These are phyloP conservation scores for Diaporthe destruens DNA, from an alignment of 2,329 filamentous ascomycete species.

Conservation along the genomic window DNA sequence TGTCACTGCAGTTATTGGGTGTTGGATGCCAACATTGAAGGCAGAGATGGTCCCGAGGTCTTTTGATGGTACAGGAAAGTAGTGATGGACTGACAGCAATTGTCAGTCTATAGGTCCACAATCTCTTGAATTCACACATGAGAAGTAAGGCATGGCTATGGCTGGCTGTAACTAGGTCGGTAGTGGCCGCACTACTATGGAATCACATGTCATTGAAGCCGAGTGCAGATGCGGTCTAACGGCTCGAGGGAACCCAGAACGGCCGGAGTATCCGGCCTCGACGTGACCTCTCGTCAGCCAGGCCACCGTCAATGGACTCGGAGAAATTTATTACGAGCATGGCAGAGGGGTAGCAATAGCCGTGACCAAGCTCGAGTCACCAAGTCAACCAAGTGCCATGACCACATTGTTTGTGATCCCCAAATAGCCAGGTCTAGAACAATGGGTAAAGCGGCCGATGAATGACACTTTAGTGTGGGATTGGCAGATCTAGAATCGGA, in stretches of 20 bases:
- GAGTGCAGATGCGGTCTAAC: conserved; percentile 1
- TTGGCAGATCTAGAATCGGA: neutral
- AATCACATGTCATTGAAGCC: conserved; percentile 4
- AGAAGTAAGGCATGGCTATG: too few relatives aligned
- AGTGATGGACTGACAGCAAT: neutral
- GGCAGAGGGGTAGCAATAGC: neutral
- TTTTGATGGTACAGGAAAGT: neutral
- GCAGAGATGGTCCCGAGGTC: too few relatives aligned
- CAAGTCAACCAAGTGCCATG: too few relatives aligned
- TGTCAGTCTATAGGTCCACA: neutral
- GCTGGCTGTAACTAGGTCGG: too few relatives aligned
- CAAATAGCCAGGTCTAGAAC: neutral
- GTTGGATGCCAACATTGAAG: neutral
- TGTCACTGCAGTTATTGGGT: neutral
- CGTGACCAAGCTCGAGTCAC: too few relatives aligned
- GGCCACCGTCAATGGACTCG: neutral
- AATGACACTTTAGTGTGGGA: neutral
- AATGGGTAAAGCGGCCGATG: neutral
- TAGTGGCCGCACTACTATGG: neutral
- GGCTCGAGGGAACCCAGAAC: neutral
- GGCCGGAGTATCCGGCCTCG: conserved; percentile 11
- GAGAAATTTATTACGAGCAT: neutral
- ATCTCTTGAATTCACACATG: neutral
- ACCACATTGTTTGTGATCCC: neutral
- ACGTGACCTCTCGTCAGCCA: neutral